Percentiles rank a stretch among this genome's conserved stretches.
Evolutionary conservation across 2,329 filamentous ascomycete genomes (phyloP).

Genomic region (Eutypa lata): DNA sequence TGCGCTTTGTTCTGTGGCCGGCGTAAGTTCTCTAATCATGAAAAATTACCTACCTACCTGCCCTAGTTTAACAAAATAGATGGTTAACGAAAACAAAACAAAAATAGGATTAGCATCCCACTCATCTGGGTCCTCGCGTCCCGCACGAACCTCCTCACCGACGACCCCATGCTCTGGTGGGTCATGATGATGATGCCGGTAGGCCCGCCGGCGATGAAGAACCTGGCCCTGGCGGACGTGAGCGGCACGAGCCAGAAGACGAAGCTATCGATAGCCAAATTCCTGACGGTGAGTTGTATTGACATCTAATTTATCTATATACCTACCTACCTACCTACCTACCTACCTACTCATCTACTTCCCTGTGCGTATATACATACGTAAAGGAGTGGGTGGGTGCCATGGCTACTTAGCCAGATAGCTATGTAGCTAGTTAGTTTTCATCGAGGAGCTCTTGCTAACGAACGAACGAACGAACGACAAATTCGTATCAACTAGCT

Average conservation of each 20-base stretch:
- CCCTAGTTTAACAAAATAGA: neutral
- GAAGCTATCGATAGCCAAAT: slow-evolving; percentile 18
- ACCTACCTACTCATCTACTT: neutral
- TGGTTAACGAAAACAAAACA: neutral
- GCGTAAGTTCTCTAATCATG: slow-evolving; percentile 19
- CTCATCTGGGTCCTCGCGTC: slow-evolving; percentile 47
- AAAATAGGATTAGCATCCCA: slow-evolving; percentile 40
- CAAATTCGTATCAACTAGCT: slow-evolving; percentile 5
- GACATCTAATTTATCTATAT: neutral
- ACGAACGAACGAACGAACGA: slow-evolving; percentile 1
- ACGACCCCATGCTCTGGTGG: slow-evolving; percentile 57
- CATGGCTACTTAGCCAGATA: no score
- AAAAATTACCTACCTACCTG: neutral
- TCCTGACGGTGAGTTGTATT: slow-evolving; percentile 13
- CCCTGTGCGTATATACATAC: neutral
- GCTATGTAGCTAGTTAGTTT: no score
- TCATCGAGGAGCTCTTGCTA: neutral
- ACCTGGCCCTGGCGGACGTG: slow-evolving; percentile 46
- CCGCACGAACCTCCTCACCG: slow-evolving; percentile 40
- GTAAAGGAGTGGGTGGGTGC: neutral
- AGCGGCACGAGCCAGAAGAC: slow-evolving; percentile 12
- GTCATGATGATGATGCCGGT: slow-evolving; percentile 58
- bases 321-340: neutral
- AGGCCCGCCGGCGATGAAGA: slow-evolving; percentile 52
- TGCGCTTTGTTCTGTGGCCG: slow-evolving; percentile 56